Evolutionary conservation across 495 filamentous ascomycete species (phyloP), one percentile per base, ranked within the genome.

Genomic region (Penicillium egyptiacum): DNA sequence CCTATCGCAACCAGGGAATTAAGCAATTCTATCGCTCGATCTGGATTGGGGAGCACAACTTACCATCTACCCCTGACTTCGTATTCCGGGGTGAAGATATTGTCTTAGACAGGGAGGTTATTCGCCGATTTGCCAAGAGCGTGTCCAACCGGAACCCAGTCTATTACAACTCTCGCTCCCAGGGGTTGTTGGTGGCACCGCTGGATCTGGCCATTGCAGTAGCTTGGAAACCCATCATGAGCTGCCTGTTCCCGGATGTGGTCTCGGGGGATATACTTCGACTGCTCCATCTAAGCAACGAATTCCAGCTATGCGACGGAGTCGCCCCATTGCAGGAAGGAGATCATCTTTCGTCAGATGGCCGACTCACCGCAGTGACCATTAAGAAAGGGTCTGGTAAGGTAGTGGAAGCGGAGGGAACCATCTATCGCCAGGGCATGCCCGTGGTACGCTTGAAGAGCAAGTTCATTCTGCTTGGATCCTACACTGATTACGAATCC

Each of bases 11-110:
- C 61, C 87, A 92, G 59, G 83, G 87, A 41, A 92, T 96, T 77
- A 95, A 93, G 71, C 83, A 89, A 69, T 96, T 96, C 65, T 96
- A 96, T 77, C 92, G 89, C 79, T 79, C 81, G n/a, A 81, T 91
- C 30, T 96, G 91, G 91, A 94, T 96, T 59, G 91, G 87, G 11
- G 9, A 44, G 42, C 17, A 44, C 20, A 19, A 19, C 1, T 12
- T 44, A 14, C 42, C n/a, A 14, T 16, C 20, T 8, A 44, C 42
- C 10, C 20, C 42, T 23, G 42, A 44, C 42, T 44, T 44, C 6
- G 42, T 44, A 12, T 44, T 44, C 42, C 42, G 42, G 42, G 42
- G 42, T 25, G 5, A 25, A 44, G n/a, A 44, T 9, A 25, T 19
- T 44, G 42, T 44, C 11, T 19, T 44, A 25, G 42, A 44, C 42